phyloP scores from a whole-genome alignment of 2,329 filamentous ascomycete genomes.

The Cytospora chrysosperma region DNA sequence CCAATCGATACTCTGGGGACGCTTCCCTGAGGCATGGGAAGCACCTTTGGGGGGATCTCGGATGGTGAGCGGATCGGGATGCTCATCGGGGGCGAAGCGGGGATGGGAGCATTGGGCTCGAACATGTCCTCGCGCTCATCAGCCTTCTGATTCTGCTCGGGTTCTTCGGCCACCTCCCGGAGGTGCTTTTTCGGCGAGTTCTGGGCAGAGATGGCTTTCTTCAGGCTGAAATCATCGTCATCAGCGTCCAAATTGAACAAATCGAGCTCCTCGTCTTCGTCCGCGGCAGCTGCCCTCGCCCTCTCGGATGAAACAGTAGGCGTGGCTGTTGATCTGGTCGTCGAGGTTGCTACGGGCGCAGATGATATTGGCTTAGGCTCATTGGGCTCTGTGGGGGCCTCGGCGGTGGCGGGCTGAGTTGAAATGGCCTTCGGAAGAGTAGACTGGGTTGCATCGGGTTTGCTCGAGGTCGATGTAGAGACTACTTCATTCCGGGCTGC shows the following conservation, averaged over 20 bases:
- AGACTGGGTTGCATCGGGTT: background rate
- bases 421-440: background rate
- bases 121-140: background rate
- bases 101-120: slow-evolving; percentile 7
- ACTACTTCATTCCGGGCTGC: background rate
- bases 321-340: too few relatives aligned
- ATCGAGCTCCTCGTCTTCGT: background rate
- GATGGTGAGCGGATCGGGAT: slow-evolving; percentile 1
- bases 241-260: slow-evolving; percentile 9
- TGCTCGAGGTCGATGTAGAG: background rate
- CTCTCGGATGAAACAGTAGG: background rate
- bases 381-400: background rate
- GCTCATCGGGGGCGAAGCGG: slow-evolving; percentile 10
- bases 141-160: background rate
- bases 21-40: slow-evolving; percentile 20
- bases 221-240: slow-evolving; percentile 9
- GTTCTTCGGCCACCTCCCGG: background rate
- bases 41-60: slow-evolving; percentile 15
- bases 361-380: background rate
- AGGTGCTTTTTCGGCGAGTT: slow-evolving; percentile 15
- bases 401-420: background rate
- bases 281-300: background rate
- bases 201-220: slow-evolving; percentile 10
- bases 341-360: background rate
- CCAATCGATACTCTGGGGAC: slow-evolving; percentile 32